Conservation (phyloP, 2,329 filamentous ascomycete genomes). For the Fusarium palustre region DNA sequence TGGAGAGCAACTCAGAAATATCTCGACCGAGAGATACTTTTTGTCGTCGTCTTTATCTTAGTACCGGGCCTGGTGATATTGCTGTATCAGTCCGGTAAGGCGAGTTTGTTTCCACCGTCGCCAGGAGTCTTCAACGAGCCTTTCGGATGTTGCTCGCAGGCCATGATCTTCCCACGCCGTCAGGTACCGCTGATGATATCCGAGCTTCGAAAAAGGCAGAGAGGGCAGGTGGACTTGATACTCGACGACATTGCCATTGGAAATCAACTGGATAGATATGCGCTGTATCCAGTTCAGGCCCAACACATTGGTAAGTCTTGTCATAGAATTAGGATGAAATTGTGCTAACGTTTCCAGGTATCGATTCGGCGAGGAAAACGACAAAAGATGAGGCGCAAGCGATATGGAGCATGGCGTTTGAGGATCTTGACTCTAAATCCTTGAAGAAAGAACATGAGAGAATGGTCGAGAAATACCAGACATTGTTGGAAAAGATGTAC, state of each 20-base stretch:
- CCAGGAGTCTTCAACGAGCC: constrained; percentile 23
- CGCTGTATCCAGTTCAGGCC: constrained; percentile 23
- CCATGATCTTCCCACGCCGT: constrained; percentile 14
- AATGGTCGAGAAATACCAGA: background rate
- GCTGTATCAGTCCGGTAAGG: constrained; percentile 23
- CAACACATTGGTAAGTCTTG: constrained; percentile 20
- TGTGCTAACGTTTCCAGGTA: background rate
- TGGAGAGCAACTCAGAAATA: constrained; percentile 7
- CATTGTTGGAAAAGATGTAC: background rate
- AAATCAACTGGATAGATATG: constrained; percentile 13
- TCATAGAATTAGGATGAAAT: fast-evolving
- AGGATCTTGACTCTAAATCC: background rate
- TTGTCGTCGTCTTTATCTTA: constrained; percentile 4
- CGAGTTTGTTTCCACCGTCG: constrained; percentile 7
- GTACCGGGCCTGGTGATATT: constrained; percentile 20
- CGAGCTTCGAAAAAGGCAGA: background rate
- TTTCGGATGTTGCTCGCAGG: constrained; percentile 28
- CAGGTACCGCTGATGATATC: constrained; percentile 6
- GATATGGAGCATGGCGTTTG: constrained; percentile 29
- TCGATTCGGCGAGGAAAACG: constrained; percentile 19
- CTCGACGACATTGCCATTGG: constrained; percentile 8
- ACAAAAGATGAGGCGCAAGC: constrained; percentile 17
- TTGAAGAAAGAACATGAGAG: constrained; percentile 4
- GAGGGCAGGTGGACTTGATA: constrained; percentile 27
- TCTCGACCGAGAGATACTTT: background rate